Evolutionary conservation across 2,329 filamentous ascomycete genomes (phyloP).

Genomic region (Penicillium sp.): DNA sequence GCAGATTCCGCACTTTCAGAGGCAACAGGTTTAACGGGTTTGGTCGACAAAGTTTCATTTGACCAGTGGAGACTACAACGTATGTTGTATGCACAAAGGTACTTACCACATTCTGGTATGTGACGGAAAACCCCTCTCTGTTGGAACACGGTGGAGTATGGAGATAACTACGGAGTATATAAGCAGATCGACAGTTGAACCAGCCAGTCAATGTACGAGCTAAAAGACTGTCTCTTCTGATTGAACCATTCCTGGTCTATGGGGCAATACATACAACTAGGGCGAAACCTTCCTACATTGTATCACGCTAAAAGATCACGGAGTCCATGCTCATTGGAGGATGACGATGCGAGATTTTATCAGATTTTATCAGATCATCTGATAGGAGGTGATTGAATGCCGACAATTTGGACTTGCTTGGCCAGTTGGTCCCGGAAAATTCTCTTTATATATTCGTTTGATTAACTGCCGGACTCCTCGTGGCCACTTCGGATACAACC

Average conservation of each 20-base stretch:
- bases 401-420: background rate
- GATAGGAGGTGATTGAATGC: constrained; percentile 6
- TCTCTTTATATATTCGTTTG: background rate
- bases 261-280: background rate
- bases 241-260: background rate
- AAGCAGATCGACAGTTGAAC: too few species aligned
- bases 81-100: too few species aligned
- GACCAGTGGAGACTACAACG: too few species aligned
- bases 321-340: background rate
- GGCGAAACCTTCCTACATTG: background rate
- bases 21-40: too few species aligned
- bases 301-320: background rate
- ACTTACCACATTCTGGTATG: too few species aligned
- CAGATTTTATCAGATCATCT: constrained; percentile 16
- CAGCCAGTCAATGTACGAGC: too few species aligned
- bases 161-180: too few species aligned
- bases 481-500: background rate
- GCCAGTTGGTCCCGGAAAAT: background rate
- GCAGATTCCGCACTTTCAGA: too few species aligned
- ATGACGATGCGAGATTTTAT: background rate
- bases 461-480: background rate
- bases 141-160: too few species aligned
- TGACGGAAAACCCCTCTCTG: too few species aligned
- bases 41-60: too few species aligned
- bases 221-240: too few species aligned